phyloP scores from a whole-genome alignment of 2,329 filamentous ascomycete genomes.

The Talaromyces sp. region DNA sequence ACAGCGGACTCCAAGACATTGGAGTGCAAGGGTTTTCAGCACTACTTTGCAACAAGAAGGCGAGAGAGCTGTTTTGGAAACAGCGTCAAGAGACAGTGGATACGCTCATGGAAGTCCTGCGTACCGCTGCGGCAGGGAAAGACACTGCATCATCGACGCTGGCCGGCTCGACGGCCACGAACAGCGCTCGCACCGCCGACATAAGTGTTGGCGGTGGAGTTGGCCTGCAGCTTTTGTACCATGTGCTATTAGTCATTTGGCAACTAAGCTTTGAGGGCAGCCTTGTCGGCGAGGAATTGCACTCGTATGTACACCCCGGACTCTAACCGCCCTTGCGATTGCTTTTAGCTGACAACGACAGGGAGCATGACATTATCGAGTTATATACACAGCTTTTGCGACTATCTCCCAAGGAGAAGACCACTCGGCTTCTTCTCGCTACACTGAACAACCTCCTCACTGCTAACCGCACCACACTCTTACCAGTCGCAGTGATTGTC shows the following conservation, averaged over 20 bases:
- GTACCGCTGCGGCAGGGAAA: constrained; percentile 66
- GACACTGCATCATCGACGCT: constrained; percentile 59
- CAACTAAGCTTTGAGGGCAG: constrained; percentile 85
- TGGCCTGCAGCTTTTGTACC: constrained; percentile 87
- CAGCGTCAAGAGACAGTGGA: constrained; percentile 78
- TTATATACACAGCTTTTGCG: constrained; percentile 90
- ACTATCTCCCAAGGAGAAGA: constrained; percentile 96
- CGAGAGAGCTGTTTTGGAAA: constrained; percentile 83
- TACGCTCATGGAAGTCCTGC: constrained; percentile 76
- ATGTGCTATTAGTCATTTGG: constrained; percentile 90
- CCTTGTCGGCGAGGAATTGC: constrained; percentile 69
- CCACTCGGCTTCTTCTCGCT: constrained; percentile 81
- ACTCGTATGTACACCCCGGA: constrained; percentile 59
- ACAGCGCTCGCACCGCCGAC: constrained; percentile 63
- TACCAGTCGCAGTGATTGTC: constrained; percentile 81
- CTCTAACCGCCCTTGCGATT: neutral
- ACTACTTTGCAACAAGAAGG: constrained; percentile 67
- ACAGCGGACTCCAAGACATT: constrained; percentile 90
- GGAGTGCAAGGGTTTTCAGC: constrained; percentile 88
- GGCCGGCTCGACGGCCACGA: constrained; percentile 38
- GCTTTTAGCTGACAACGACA: constrained; percentile 32
- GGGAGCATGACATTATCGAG: constrained; percentile 86
- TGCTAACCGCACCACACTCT: constrained; percentile 60
- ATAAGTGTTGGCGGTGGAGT: constrained; percentile 66
- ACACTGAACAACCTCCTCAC: constrained; percentile 85